Evolutionary conservation across 176 grass and related monocot species (phyloP).

Genomic region (Carex parvula): DNA sequence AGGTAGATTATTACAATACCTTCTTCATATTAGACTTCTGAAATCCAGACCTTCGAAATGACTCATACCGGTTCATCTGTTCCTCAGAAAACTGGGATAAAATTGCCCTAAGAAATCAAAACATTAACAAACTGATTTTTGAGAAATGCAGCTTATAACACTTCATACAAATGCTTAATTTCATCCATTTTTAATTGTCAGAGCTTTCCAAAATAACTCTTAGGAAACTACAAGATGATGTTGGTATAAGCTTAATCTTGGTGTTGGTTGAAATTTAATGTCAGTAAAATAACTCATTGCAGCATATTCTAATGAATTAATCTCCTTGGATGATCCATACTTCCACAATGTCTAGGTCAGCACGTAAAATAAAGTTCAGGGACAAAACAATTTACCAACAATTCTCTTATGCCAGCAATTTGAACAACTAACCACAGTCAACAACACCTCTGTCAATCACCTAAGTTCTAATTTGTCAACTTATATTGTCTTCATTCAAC

Average conservation of each 20-base stretch:
- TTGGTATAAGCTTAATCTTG: neutral
- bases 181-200: neutral
- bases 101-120: slow-evolving; percentile 59
- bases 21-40: slow-evolving; percentile 99
- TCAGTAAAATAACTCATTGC: neutral
- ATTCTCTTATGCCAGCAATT: neutral
- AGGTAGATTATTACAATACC: slow-evolving; percentile 36
- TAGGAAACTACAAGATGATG: neutral
- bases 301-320: neutral
- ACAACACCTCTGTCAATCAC: too few species aligned
- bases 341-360: neutral
- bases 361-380: neutral
- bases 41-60: slow-evolving; percentile 91
- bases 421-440: neutral
- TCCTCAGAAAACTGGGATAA: slow-evolving; percentile 81
- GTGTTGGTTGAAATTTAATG: neutral
- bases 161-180: neutral
- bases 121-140: neutral
- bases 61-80: slow-evolving; percentile 96
- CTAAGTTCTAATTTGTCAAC: neutral
- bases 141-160: neutral
- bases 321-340: neutral
- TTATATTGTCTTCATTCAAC: neutral
- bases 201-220: neutral
- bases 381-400: neutral